Evolutionary conservation across 257 asterid species (phyloP).

Genomic region (Jasminum sambac): DNA sequence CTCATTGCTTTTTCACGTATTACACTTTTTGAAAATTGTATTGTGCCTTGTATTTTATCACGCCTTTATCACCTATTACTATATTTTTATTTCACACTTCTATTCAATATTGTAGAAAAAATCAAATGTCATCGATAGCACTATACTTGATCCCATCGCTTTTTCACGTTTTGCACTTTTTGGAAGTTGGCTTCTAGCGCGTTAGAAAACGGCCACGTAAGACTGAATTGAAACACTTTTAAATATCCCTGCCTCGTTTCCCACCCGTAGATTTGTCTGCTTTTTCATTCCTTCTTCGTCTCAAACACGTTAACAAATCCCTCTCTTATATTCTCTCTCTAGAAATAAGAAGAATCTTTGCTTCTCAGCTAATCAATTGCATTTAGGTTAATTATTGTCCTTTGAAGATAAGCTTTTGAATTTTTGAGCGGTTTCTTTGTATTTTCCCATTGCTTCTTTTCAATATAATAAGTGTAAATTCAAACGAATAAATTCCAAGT

Average conservation of each 20-base stretch:
- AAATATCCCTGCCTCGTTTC: neutral
- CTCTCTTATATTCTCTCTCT: neutral
- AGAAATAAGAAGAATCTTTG: conserved; percentile 4
- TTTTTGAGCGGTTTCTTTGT: neutral
- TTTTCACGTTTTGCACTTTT: too few species aligned
- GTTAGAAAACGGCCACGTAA: neutral
- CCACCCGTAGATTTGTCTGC: neutral
- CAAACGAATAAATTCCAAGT: neutral
- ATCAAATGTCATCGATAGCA: too few species aligned
- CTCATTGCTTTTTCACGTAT: too few species aligned
- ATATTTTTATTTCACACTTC: too few species aligned
- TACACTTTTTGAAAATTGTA: too few species aligned
- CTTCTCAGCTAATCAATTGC: conserved; percentile 20
- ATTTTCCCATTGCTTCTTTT: neutral
- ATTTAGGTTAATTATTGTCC: conserved; percentile 8
- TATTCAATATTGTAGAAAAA: too few species aligned
- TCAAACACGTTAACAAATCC: neutral
- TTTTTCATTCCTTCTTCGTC: neutral
- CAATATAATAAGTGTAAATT: neutral
- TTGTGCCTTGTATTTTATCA: too few species aligned
- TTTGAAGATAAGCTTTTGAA: conserved; percentile 3
- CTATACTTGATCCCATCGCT: too few species aligned
- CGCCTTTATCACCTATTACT: too few species aligned
- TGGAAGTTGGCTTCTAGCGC: neutral
- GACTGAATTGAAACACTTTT: neutral